Conservation (phyloP, 2,329 filamentous ascomycete species). For the Fusarium chuoi region DNA sequence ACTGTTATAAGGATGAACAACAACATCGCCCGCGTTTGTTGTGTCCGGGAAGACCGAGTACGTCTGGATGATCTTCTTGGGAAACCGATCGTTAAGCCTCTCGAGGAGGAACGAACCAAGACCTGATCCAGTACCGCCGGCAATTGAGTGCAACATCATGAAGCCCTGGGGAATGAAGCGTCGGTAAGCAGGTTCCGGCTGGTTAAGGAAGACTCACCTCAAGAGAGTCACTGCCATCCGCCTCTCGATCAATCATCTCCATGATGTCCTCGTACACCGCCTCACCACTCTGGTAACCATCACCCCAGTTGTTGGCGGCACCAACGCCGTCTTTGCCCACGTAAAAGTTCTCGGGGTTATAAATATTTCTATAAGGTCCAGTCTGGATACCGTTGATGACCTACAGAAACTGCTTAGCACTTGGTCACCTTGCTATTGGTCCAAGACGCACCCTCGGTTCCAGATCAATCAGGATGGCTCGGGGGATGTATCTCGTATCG, state of each 20-base stretch:
- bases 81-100: constrained; percentile 94
- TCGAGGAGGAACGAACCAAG: constrained; percentile 94
- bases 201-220: constrained; percentile 62
- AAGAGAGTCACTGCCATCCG: constrained; percentile 95
- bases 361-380: constrained; percentile 96
- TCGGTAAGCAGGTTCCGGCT: neutral
- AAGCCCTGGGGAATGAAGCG: constrained; percentile 71
- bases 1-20: constrained; percentile 98
- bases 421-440: neutral
- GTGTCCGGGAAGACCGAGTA: constrained; percentile 99
- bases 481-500: constrained; percentile 96
- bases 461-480: constrained; percentile 93
- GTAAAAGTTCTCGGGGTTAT: constrained; percentile 99
- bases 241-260: constrained; percentile 99
- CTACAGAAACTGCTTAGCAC: constrained; percentile 48
- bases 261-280: constrained; percentile 95
- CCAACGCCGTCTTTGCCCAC: constrained; percentile 93
- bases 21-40: constrained; percentile 85
- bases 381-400: constrained; percentile 93
- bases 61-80: constrained; percentile 98
- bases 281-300: constrained; percentile 93
- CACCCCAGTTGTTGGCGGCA: constrained; percentile 98
- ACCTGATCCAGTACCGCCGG: constrained; percentile 95
- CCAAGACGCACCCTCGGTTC: constrained; percentile 77
- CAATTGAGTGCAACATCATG: constrained; percentile 98